These are phyloP conservation scores for baker's yeast (Saccharomyces cerevisiae) DNA, from an alignment of 805 yeast genomes.

Conservation along the genomic window DNA sequence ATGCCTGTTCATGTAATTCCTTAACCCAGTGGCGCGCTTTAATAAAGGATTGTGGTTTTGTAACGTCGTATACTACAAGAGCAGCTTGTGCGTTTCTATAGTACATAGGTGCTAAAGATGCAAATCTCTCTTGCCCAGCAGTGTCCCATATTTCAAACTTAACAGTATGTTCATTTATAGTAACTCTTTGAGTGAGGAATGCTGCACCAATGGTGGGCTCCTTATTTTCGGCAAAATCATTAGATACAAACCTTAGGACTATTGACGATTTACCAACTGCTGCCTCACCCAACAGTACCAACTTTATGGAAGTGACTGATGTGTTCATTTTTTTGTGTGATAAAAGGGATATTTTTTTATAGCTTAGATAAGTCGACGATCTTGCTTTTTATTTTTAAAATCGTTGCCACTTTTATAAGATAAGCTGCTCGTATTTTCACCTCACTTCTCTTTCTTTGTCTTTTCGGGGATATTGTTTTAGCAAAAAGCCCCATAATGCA, in stretches of 20 bases:
- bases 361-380: neutral
- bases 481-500: neutral
- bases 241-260: conserved; percentile 84
- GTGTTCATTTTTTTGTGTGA: conserved; percentile 17
- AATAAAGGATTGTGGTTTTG: conserved; percentile 88
- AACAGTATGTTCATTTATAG: conserved; percentile 75
- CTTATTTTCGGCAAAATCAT: conserved; percentile 93
- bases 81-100: conserved; percentile 97
- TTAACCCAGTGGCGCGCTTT: conserved; percentile 98
- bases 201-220: conserved; percentile 99
- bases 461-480: neutral
- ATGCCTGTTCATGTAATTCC: conserved; percentile 90
- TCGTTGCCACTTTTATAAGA: neutral
- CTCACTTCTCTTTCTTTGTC: neutral
- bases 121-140: conserved; percentile 96
- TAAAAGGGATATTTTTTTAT: conserved; percentile 7
- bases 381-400: neutral
- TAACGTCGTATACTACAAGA: conserved; percentile 87
- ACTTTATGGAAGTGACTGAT: conserved; percentile 49
- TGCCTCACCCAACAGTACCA: conserved; percentile 91
- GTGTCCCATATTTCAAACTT: conserved; percentile 96
- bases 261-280: conserved; percentile 96
- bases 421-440: neutral
- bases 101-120: conserved; percentile 93
- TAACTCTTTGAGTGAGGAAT: conserved; percentile 86